These are phyloP conservation scores for Suillus discolor DNA, from an alignment of 768 basidiomycete genomes.

Conservation along the genomic window DNA sequence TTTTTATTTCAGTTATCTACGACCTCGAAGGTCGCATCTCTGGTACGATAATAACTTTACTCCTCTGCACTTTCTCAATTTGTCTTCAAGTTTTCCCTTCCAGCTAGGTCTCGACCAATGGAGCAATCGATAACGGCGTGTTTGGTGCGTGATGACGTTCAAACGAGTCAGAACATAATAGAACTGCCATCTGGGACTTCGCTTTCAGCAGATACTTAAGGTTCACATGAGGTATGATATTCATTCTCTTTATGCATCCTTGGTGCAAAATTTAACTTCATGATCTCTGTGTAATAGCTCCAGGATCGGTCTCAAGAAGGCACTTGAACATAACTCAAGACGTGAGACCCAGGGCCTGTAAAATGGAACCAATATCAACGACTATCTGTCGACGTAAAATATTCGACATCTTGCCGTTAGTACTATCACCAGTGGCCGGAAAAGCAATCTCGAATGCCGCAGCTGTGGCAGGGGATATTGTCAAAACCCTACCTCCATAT, in stretches of 20 bases:
- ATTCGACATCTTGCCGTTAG: too few relatives aligned
- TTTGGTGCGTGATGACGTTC: neutral
- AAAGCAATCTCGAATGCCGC: too few relatives aligned
- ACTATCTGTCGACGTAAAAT: neutral
- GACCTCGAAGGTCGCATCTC: too few relatives aligned
- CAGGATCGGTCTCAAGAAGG: neutral
- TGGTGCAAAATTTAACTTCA: neutral
- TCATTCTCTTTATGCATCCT: neutral
- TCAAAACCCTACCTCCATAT: slow-evolving; percentile 72
- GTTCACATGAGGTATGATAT: neutral
- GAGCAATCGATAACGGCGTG: neutral
- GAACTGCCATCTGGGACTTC: neutral
- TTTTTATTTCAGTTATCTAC: too few relatives aligned
- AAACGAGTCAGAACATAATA: neutral
- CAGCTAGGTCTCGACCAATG: neutral
- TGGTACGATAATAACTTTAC: too few relatives aligned
- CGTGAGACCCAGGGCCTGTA: neutral
- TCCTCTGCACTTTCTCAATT: too few relatives aligned
- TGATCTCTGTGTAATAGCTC: neutral
- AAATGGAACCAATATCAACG: neutral
- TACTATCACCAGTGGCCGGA: too few relatives aligned
- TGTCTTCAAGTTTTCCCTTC: too few relatives aligned
- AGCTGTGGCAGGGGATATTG: slow-evolving; percentile 61
- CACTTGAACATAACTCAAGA: neutral
- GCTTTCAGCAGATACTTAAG: neutral